These are phyloP conservation scores for Tuber magnatum DNA, from an alignment of 495 filamentous ascomycete species.

Conservation along the genomic window DNA sequence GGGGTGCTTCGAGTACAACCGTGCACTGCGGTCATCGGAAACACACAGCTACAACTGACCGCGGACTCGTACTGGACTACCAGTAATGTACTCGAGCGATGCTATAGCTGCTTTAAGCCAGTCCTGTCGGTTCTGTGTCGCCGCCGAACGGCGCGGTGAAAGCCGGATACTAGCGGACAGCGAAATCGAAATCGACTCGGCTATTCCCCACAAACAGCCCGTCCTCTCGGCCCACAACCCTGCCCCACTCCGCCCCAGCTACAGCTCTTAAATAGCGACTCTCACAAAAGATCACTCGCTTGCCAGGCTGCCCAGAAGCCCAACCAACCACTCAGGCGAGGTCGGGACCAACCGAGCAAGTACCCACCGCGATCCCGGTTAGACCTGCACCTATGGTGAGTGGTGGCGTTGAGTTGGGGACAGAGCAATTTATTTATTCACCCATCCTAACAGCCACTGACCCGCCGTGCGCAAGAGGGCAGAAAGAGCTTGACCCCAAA, in stretches of 20 bases:
- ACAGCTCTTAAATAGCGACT: background rate
- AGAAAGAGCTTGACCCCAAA: background rate
- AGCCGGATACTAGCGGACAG: too few relatives aligned
- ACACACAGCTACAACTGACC: too few relatives aligned
- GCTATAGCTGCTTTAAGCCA: too few relatives aligned
- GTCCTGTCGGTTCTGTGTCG: too few relatives aligned
- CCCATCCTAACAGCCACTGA: background rate
- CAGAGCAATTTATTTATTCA: background rate
- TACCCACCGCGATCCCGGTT: background rate
- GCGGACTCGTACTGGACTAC: too few relatives aligned
- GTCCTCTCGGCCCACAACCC: too few relatives aligned
- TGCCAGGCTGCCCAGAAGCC: background rate
- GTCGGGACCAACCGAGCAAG: background rate
- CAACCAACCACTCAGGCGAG: background rate
- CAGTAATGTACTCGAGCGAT: too few relatives aligned
- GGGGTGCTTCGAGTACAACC: too few relatives aligned
- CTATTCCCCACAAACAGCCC: too few relatives aligned
- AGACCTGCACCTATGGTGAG: background rate
- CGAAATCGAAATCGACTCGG: too few relatives aligned
- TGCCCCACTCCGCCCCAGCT: background rate
- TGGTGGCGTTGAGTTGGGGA: background rate
- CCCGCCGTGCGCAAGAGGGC: background rate
- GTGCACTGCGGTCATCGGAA: too few relatives aligned
- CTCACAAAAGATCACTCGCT: conserved; percentile 1
- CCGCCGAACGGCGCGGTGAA: too few relatives aligned